A percentile compares a stretch with the other conserved stretches of the same genome.
Evolutionary conservation across 2,329 filamentous ascomycete genomes (phyloP).

Genomic region (Stagonosporopsis cucurbitacearum): DNA sequence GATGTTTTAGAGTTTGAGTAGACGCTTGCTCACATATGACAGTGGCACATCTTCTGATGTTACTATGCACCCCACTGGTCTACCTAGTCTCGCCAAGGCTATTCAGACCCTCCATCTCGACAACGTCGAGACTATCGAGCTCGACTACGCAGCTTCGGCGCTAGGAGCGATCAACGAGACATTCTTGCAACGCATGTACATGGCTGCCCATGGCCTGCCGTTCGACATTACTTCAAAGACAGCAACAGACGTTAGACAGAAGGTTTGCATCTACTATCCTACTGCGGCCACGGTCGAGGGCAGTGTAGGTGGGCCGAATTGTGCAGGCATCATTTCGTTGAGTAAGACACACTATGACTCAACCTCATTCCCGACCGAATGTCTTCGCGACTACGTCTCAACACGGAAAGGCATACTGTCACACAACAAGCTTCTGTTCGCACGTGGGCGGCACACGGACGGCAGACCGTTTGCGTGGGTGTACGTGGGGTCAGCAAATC

Average conservation of each 20-base stretch:
- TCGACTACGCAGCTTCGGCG: conserved; percentile 83
- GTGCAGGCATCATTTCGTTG: conserved; percentile 83
- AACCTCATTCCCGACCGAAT: conserved; percentile 70
- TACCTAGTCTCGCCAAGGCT: conserved; percentile 73
- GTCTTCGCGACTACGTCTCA: conserved; percentile 79
- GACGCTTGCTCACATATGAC: not conserved
- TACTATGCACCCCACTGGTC: conserved; percentile 65
- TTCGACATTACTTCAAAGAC: conserved; percentile 7
- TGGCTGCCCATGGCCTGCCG: conserved; percentile 59
- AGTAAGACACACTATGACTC: conserved; percentile 74
- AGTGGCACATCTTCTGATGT: conserved; percentile 46
- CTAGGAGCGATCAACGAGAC: conserved; percentile 75
- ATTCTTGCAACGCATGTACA: conserved; percentile 67
- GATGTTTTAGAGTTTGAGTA: not conserved
- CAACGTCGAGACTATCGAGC: conserved; percentile 59
- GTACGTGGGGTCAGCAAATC: conserved; percentile 89
- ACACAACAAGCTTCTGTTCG: conserved; percentile 76
- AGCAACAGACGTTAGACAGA: conserved; percentile 18
- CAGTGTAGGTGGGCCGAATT: conserved; percentile 66
- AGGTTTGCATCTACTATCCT: conserved; percentile 44
- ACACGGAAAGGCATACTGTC: conserved; percentile 75
- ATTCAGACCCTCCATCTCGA: conserved; percentile 53
- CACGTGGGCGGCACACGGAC: conserved; percentile 40
- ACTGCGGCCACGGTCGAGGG: conserved; percentile 55
- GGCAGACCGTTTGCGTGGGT: conserved; percentile 67